Conservation (phyloP, 2,329 filamentous ascomycete genomes). For the Onygena corvina region DNA sequence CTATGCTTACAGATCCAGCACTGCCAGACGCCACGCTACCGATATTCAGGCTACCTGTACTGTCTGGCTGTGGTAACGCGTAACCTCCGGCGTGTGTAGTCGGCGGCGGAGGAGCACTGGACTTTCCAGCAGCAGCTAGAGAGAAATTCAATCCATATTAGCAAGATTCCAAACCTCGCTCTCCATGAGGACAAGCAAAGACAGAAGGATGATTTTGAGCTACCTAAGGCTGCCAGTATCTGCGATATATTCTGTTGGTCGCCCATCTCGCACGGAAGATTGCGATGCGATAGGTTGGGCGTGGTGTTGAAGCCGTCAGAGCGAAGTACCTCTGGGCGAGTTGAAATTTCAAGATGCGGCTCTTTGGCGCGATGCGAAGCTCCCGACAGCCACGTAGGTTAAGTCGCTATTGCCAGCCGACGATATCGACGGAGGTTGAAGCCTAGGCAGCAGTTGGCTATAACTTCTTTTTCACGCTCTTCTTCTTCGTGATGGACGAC, state of each 20-base stretch:
- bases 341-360: background rate
- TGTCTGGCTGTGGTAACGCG: slow-evolving; percentile 30
- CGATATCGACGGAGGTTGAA: too few species aligned
- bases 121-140: slow-evolving; percentile 30
- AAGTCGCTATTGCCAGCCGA: too few species aligned
- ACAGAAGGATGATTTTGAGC: background rate
- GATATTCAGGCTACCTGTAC: slow-evolving; percentile 64
- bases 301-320: background rate
- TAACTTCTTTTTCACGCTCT: background rate
- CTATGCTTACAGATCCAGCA: slow-evolving; percentile 70
- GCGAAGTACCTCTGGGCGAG: background rate
- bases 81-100: slow-evolving; percentile 34
- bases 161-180: background rate
- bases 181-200: background rate
- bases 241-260: slow-evolving; percentile 16
- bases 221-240: slow-evolving; percentile 15
- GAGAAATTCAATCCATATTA: slow-evolving; percentile 1
- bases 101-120: slow-evolving; percentile 27
- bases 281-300: slow-evolving; percentile 1
- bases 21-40: slow-evolving; percentile 67
- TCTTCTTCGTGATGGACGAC: background rate
- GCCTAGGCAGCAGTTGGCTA: too few species aligned
- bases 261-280: slow-evolving; percentile 9
- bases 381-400: too few species aligned
- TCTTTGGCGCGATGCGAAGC: background rate